Base-by-base conservation (phyloP, 257 asterid species). In the Prunella vulgaris region DNA sequence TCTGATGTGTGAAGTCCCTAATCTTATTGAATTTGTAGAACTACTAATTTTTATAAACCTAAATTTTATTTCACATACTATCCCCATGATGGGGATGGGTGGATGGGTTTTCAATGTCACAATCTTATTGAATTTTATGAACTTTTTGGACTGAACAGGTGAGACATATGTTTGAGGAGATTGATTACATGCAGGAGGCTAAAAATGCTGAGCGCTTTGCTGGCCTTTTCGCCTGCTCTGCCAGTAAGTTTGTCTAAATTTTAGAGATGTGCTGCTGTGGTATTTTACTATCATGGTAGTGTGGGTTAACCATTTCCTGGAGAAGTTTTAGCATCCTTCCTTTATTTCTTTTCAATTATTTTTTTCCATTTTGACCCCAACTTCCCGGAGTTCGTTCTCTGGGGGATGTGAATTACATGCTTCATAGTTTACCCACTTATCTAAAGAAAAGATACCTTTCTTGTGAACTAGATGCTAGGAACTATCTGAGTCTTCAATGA, bases 131-230 rank as follows among this genome's bases (percentile, higher is more conserved):
- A 58, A 44, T 15, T 73, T 57, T 32, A 68, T 72, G 67, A 32
- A 58, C 18, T 49, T 58, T 76, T 78, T 54, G 73, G 66, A 74
- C 51, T 82, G 81, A 80, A 76, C 70, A 93, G 99, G 96, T 93
- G 83, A 87, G 99, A 63, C 99, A 89, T 62, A 93, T 93, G 99
- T 93, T 93, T 49, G 92, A 93, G 53, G 99, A 93, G 86, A 93
- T 93, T 78, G 99, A 93, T 84, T 93, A 93, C 81, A 81, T 91
- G 72, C 77, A 88, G 86, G 99, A 94, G 85, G 99, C 91, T 75
- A 85, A 89, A 78, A 91, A 94, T 80, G 97, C 99, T 54, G 97
- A 90, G 83, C 96, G 97, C 63, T 94, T 94, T 66, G 95, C 96
- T 57, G 66, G 82, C 74, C 89, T 94, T 53, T 94, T 87, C 75